A percentile compares a stretch with the other conserved stretches of the same genome.
These are phyloP conservation scores for Brassica balearica DNA, from an alignment of 441 rosid genomes.

Conservation along the genomic window DNA sequence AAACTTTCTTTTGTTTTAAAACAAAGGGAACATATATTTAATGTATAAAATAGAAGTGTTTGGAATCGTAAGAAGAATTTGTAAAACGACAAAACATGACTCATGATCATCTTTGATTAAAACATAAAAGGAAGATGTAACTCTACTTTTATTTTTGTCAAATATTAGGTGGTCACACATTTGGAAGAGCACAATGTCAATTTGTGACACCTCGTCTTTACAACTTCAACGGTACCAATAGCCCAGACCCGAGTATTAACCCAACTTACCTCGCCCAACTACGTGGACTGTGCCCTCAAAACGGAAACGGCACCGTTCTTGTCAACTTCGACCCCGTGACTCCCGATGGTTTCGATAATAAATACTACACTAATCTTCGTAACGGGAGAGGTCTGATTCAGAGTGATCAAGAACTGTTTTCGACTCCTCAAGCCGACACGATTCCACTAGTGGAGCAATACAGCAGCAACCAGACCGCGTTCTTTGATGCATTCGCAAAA, in stretches of 20 bases:
- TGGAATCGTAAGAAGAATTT: neutral
- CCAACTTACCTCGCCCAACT: slow-evolving; percentile 46
- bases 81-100: slow-evolving; percentile 1
- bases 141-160: neutral
- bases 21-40: neutral
- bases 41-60: neutral
- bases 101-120: neutral
- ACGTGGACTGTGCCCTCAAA: slow-evolving; percentile 50
- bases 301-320: slow-evolving; percentile 40
- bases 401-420: slow-evolving; percentile 69
- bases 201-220: slow-evolving; percentile 52
- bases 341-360: slow-evolving; percentile 50
- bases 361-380: slow-evolving; percentile 56
- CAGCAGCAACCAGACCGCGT: slow-evolving; percentile 48
- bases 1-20: too few relatives aligned
- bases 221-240: slow-evolving; percentile 58
- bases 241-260: slow-evolving; percentile 55
- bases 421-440: slow-evolving; percentile 52
- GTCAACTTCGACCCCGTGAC: slow-evolving; percentile 55
- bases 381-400: slow-evolving; percentile 52
- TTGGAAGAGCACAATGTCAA: slow-evolving; percentile 59
- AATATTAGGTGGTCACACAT: slow-evolving; percentile 58
- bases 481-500: slow-evolving; percentile 53
- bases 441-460: slow-evolving; percentile 56
- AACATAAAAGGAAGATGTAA: neutral